phyloP scores from a whole-genome alignment of 2,329 filamentous ascomycete genomes.

The Teratosphaeria nubilosa region DNA sequence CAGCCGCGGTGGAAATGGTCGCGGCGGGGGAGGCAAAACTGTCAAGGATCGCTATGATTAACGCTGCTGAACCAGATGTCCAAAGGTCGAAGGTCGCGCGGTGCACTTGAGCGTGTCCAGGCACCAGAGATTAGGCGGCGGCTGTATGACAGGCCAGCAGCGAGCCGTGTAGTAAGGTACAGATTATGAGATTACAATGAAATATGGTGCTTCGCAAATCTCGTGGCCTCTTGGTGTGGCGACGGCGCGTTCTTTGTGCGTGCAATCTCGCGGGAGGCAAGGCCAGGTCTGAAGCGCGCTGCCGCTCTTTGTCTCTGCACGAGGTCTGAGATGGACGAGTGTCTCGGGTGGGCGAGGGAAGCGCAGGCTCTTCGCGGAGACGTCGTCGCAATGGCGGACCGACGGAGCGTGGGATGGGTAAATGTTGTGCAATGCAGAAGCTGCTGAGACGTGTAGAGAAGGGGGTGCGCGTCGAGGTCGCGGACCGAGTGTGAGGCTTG shows the following conservation, averaged over 20 bases:
- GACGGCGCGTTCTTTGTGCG: slow-evolving; percentile 6
- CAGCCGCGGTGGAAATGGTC: neutral
- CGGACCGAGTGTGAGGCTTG: slow-evolving; percentile 1
- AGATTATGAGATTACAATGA: slow-evolving; percentile 25
- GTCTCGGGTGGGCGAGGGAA: neutral
- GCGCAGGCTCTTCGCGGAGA: neutral
- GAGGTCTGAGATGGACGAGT: neutral
- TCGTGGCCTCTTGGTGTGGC: slow-evolving; percentile 5
- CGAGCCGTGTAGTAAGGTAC: slow-evolving; percentile 14
- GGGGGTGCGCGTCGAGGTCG: neutral
- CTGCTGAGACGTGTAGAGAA: neutral
- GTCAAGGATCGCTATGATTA: slow-evolving; percentile 14
- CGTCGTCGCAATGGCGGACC: neutral
- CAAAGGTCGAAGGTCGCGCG: slow-evolving; percentile 6
- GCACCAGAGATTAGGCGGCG: slow-evolving; percentile 21
- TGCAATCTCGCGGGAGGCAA: neutral
- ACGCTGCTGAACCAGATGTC: slow-evolving; percentile 2
- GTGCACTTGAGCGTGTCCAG: slow-evolving; percentile 6
- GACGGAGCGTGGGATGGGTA: neutral
- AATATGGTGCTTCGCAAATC: slow-evolving; percentile 14
- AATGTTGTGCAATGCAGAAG: neutral
- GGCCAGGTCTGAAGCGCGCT: neutral
- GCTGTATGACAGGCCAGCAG: slow-evolving; percentile 16
- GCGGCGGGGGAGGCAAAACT: slow-evolving; percentile 4
- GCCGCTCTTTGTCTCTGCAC: slow-evolving; percentile 6